Percentiles rank a stretch among this genome's conserved stretches.
phyloP scores from a whole-genome alignment of 2,329 filamentous ascomycete genomes.

The Ascochyta rabiei region DNA sequence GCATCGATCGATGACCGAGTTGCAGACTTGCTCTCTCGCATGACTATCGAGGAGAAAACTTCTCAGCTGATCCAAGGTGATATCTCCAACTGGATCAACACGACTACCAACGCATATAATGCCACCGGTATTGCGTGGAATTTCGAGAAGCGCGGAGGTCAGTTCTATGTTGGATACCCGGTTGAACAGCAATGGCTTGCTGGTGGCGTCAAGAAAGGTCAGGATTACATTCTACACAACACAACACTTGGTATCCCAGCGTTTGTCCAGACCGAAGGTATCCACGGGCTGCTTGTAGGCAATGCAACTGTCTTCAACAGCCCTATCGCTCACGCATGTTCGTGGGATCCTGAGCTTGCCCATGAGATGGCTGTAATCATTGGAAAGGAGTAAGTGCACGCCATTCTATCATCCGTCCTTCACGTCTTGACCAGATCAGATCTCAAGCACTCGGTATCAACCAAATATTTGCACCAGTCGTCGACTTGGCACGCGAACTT shows the following conservation, averaged over 20 bases:
- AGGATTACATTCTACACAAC: conserved; percentile 71
- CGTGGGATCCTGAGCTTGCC: conserved; percentile 70
- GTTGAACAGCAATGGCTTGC: conserved; percentile 68
- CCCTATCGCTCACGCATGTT: conserved; percentile 73
- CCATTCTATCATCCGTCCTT: too few species aligned
- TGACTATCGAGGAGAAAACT: conserved; percentile 77
- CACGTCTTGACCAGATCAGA: conserved; percentile 10
- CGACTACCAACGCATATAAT: conserved; percentile 71
- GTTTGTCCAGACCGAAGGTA: conserved; percentile 74
- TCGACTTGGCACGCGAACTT: conserved; percentile 73
- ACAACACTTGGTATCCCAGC: conserved; percentile 72
- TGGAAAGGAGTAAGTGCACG: conserved; percentile 58
- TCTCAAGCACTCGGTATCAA: conserved; percentile 71
- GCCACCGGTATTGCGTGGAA: conserved; percentile 69
- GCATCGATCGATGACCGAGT: conserved; percentile 69
- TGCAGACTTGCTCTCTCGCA: conserved; percentile 69
- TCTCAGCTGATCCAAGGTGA: conserved; percentile 70
- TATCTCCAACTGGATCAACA: conserved; percentile 74
- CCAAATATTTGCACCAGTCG: conserved; percentile 74
- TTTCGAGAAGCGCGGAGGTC: conserved; percentile 69
- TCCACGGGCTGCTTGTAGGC: conserved; percentile 73
- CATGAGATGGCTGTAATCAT: conserved; percentile 71
- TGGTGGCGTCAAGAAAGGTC: conserved; percentile 66
- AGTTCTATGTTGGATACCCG: conserved; percentile 74
- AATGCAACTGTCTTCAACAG: conserved; percentile 83